Evolutionary conservation across 176 grass and related monocot genomes (phyloP), one percentile per base, ranked within the genome.

Genomic region (Eragrostis curvula): DNA sequence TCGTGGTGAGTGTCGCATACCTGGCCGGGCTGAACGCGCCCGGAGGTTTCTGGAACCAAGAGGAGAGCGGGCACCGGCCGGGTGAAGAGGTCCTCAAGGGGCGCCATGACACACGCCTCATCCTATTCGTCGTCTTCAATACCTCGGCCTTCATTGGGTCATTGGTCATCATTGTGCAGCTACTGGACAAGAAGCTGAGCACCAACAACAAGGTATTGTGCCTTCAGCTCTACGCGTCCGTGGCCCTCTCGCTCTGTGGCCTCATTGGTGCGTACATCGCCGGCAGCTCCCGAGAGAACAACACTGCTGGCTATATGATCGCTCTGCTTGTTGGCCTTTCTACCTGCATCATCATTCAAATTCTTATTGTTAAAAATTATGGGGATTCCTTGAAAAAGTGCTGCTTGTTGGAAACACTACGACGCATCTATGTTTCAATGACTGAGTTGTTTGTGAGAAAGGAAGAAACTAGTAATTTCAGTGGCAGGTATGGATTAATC

Each of bases 1-100:
- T 90, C 23, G 55, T 66, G 0, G 32, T 60, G 6, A 81, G 73
- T 27, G 8, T 89, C 46, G 82, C 88, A 0, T 89, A 90, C 64
- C 12, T 51, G 8, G 81, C 66, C 0, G 88, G 88, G 39, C 69
- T 90, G 41, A 83, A 21, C 80, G 9, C 68, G 5, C 84, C 84
- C 0, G 79, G 84, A 0, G 76, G 76, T 17, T 86, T 80, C 68
- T 65, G 68, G 76, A 76, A 86, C 24, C 25, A n/a, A 18, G 1
- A 8, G 10, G 29, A 50, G 7, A 46, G 23, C 7, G 0, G 14
- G 7, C 66, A 62, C 53, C 0, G 0, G 8, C 41, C 82, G 0
- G 82, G 82, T 41, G 18, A 48, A 1, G 41, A 73, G 0, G 32
- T 84, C 3, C 82, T 84, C 63, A 24, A 17, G 72, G 21, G 73